phyloP scores from a whole-genome alignment of 108 stramenopile species.

The Schizochytrium sp. region DNA sequence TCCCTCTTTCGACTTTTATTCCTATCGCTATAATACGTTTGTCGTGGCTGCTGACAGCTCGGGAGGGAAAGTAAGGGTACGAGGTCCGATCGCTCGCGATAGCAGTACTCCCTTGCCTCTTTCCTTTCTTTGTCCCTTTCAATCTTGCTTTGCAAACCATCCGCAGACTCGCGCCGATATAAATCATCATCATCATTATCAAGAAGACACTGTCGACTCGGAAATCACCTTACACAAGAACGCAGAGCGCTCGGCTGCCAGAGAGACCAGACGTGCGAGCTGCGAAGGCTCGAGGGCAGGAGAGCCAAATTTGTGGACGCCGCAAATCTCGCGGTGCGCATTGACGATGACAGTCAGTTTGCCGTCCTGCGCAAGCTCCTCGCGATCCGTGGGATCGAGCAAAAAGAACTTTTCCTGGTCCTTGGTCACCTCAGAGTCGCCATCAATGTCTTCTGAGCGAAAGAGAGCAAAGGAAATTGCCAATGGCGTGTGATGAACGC shows the following conservation, averaged over 20 bases:
- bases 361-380: slow-evolving; percentile 44
- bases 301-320: slow-evolving; percentile 9
- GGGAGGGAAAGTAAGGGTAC: no score
- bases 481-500: slow-evolving; percentile 41
- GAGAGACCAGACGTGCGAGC: neutral
- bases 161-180: no score
- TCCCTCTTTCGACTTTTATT: no score
- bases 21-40: no score
- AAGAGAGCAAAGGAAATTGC: slow-evolving; percentile 46
- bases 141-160: no score
- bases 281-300: neutral
- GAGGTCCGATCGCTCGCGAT: no score
- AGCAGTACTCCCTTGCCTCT: no score
- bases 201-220: neutral
- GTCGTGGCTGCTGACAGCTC: no score
- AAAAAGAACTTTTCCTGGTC: slow-evolving; percentile 21
- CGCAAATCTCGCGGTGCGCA: slow-evolving; percentile 39
- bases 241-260: neutral
- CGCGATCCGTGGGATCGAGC: slow-evolving; percentile 35
- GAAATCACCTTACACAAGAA: neutral
- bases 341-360: slow-evolving; percentile 39
- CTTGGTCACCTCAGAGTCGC: neutral
- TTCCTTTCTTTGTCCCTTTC: no score
- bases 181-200: neutral
- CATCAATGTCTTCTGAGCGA: neutral